phyloP scores from a whole-genome alignment of 495 filamentous ascomycete species.

The Penicillium malachiteum region DNA sequence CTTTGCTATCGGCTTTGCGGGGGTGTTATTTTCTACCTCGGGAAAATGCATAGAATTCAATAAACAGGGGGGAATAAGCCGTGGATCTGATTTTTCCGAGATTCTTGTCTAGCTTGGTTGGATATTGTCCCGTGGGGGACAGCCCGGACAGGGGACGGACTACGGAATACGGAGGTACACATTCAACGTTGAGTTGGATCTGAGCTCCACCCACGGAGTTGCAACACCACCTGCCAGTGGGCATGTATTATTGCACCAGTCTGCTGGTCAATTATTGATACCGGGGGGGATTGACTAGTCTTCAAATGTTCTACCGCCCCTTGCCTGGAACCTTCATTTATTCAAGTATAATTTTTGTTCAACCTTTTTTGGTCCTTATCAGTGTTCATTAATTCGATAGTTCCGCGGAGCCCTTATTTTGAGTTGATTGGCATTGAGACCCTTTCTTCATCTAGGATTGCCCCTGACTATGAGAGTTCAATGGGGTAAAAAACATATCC shows the following conservation, averaged over 20 bases:
- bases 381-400: slow-evolving; percentile 3
- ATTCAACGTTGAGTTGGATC: too few relatives aligned
- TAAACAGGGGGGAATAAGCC: not conserved
- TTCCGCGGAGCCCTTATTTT: slow-evolving; percentile 1
- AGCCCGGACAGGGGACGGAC: too few relatives aligned
- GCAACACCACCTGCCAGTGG: too few relatives aligned
- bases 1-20: not conserved
- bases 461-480: not conserved
- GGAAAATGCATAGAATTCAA: not conserved
- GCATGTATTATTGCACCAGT: not conserved
- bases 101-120: slow-evolving; percentile 16
- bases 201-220: not conserved
- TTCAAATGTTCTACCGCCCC: not conserved
- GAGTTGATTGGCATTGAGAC: not conserved
- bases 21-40: not conserved
- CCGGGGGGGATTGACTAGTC: not conserved
- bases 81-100: not conserved
- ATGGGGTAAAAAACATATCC: not conserved
- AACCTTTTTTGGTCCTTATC: not conserved
- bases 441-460: not conserved
- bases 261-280: slow-evolving; percentile 7
- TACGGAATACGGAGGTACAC: too few relatives aligned
- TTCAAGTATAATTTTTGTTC: not conserved
- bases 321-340: not conserved
- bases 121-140: slow-evolving; percentile 15